Evolutionary conservation across 192 early-diverging fungal genomes (phyloP), one percentile per base, ranked within the genome.

Genomic region (Coemansia sp.): DNA sequence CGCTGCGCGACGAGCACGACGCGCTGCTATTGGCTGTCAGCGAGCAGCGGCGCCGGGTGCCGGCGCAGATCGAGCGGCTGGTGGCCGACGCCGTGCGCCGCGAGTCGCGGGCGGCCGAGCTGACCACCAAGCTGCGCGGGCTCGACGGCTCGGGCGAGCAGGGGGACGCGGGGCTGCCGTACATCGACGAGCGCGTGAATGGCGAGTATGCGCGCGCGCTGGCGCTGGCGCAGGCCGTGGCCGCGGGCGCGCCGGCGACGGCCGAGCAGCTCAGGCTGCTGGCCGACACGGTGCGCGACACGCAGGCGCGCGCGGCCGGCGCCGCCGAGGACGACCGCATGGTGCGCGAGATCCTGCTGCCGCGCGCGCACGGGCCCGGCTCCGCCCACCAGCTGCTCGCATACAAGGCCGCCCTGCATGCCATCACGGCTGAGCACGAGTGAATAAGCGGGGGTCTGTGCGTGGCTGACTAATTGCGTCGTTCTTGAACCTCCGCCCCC

Each of bases 341-440:
- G 40, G 57, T 67, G 21, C 64, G 51, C 29, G 31, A 50, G 32
- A 43, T 49, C 21, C 46, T 66, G 36, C 25, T 34, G 22, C 45
- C 51, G 34, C 52, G 17, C 19, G 30, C 11, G 27, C 15, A n/a
- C 2, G 31, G 11, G 32, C 43, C 21, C 9, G 29, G 30, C 15
- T 32, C 54, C 9, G 36, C 46, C 9, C 28, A 53, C 34, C 61
- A 68, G 50, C 15, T 56, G 22, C 45, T 75, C 25, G 61, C 66
- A 0, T 62, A 75, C 28, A 67, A 67, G 17, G 66, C 72, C 8
- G 72, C 62, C 12, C 53, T 75, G 27, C 65, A 68, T 28, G 72
- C 72, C 26, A 58, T 75, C n/a, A n/a, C n/a, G n/a, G n/a, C n/a
- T n/a, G n/a, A n/a, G n/a, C n/a, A n/a, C n/a, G n/a, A n/a, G n/a